phyloP scores from a whole-genome alignment of 495 filamentous ascomycete species.

The Penicillium roqueforti region DNA sequence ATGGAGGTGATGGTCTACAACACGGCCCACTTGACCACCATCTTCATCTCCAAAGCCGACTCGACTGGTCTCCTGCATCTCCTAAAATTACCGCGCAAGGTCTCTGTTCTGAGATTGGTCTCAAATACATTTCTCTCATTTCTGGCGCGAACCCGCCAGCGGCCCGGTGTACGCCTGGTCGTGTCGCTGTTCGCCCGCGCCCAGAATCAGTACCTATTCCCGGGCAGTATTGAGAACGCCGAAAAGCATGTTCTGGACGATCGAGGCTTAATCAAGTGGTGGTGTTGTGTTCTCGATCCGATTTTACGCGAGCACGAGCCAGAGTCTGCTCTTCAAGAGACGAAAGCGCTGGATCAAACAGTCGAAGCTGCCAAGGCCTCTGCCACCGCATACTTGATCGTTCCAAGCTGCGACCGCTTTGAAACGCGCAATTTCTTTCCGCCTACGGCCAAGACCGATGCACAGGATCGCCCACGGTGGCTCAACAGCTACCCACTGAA shows the following conservation, averaged over 20 bases:
- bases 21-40: constrained; percentile 71
- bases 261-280: constrained; percentile 85
- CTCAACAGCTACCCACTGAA: constrained; percentile 58
- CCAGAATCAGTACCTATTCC: constrained; percentile 93
- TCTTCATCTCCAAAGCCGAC: constrained; percentile 97
- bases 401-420: constrained; percentile 76
- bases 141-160: constrained; percentile 61
- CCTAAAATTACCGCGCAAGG: constrained; percentile 54
- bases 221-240: constrained; percentile 77
- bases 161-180: constrained; percentile 67
- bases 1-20: constrained; percentile 64
- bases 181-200: constrained; percentile 90
- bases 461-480: constrained; percentile 47
- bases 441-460: constrained; percentile 33
- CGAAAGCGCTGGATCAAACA: constrained; percentile 40
- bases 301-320: constrained; percentile 50
- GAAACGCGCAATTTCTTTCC: constrained; percentile 68
- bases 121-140: constrained; percentile 70
- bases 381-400: constrained; percentile 69
- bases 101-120: constrained; percentile 70
- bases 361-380: constrained; percentile 37
- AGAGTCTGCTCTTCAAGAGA: constrained; percentile 36
- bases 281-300: constrained; percentile 82
- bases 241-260: constrained; percentile 95
- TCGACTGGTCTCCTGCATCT: constrained; percentile 82